A percentile compares a stretch with the other conserved stretches of the same genome.
These are phyloP conservation scores for Lepiota brunneoincarnata DNA, from an alignment of 768 basidiomycete genomes.

Conservation along the genomic window DNA sequence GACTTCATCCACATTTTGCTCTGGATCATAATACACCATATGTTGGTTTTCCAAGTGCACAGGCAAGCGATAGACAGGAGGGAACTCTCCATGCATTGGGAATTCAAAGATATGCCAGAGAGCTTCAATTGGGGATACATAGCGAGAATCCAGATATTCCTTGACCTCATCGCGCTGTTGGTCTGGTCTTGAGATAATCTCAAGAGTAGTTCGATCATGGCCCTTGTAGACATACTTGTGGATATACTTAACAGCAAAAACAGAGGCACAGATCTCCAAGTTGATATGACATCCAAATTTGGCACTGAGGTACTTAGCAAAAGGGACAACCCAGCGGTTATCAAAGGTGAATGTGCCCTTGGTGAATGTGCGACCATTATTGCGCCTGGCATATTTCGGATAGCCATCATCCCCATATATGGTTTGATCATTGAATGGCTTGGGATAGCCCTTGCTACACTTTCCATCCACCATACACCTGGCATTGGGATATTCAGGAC, in stretches of 20 bases:
- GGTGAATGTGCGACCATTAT: slow-evolving; percentile 28
- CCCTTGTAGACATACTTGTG: slow-evolving; percentile 54
- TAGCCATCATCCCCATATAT: slow-evolving; percentile 37
- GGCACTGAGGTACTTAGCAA: slow-evolving; percentile 26
- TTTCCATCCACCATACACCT: slow-evolving; percentile 39
- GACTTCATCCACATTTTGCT: slow-evolving; percentile 24
- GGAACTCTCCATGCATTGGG: no score
- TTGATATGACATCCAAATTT: slow-evolving; percentile 49
- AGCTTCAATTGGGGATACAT: no score
- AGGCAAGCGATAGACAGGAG: slow-evolving; percentile 33
- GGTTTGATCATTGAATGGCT: slow-evolving; percentile 32
- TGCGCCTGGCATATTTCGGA: slow-evolving; percentile 29
- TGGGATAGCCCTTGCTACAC: slow-evolving; percentile 45
- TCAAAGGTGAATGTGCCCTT: slow-evolving; percentile 12
- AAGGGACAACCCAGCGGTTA: no score
- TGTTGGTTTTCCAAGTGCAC: slow-evolving; percentile 43
- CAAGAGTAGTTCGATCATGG: slow-evolving; percentile 35
- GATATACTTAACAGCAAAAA: slow-evolving; percentile 42
- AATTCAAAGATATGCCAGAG: no score
- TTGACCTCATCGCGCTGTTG: slow-evolving; percentile 35
- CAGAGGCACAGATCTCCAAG: slow-evolving; percentile 36
- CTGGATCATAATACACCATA: slow-evolving; percentile 29
- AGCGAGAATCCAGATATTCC: slow-evolving; percentile 33
- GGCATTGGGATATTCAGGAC: slow-evolving; percentile 26
- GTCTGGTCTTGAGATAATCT: slow-evolving; percentile 27